Base-by-base conservation (phyloP, 805 yeast genomes). In the Helenozyma rhizophorensis region DNA sequence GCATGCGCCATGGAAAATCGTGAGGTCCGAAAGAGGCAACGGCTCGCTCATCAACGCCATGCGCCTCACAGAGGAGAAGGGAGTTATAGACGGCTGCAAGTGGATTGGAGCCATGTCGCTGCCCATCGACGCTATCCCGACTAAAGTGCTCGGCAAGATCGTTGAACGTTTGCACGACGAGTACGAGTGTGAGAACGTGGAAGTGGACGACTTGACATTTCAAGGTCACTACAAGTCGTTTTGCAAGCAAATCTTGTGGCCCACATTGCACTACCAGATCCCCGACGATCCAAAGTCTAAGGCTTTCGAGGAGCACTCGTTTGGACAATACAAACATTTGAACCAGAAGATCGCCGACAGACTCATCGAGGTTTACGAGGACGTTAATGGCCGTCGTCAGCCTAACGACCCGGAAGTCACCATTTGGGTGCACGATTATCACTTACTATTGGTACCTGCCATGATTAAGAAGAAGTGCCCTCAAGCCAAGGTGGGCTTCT, bases 241-340 rank as follows among this genome's bases (percentile, higher is more conserved):
- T 56, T 90, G 97, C 58, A 93, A 93, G 58, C 94, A 89, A 51
- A 85, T 93, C 24, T 65, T 93, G 40, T 93, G 97, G 97, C 98
- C 98, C 21, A 86, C 96, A 2, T 71, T 93, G 42, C 80, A 76
- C 47, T 93, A 93, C 54, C 96, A 90, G 57, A 85, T 90, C 23
- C 97, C 97, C 0, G 97, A 93, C 57, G 81, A 89, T 52, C 94
- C 96, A 32, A 85, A 83, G 47, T 80, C 95, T 2, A 88, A 88
- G 56, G 95, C 95, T 0, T 93, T 90, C 58, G 96, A 90, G 58
- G 96, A 86, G 45, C 94, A 88, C 54, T 86, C 96, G 1, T 90
- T 97, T 96, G 78, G 78, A 16, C 80, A 82, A 51, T 90, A 90
- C 57, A 77, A 76, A 44, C 60, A 68, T 1, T 69, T 90, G 41